Base-by-base conservation (phyloP, 345 rosid species). In the Populus ilicifolia region DNA sequence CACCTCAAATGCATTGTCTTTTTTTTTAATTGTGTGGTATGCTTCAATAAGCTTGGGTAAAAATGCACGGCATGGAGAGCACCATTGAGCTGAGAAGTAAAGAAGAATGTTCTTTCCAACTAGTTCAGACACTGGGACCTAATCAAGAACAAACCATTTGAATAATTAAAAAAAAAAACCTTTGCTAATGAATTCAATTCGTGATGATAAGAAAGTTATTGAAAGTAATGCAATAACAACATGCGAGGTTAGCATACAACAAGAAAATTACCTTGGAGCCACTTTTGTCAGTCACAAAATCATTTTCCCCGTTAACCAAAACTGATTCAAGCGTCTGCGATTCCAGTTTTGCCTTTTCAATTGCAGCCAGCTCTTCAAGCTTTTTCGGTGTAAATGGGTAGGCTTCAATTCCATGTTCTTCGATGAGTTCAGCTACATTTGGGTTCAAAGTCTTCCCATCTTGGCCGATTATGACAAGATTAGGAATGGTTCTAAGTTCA, bases 11-110 rank as follows among this genome's bases (percentile, higher is more conserved):
- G 86, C 83, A 59, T 78, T 83, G 29, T 81, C 88, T 65, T 68
- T 86, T 14, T 75, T 86, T 87, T 88, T 89, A 68, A 91, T 92
- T 79, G 88, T 79, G 64, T 86, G 81, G 80, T 90, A 91, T 23
- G 84, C 85, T 81, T 90, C 84, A 27, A 85, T 83, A 30, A 91
- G 90, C 71, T 85, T 87, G 25, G 93, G 93, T 16, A 89, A 78
- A 83, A 92, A 92, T 13, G 84, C 90, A 9, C 87, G 88, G 62
- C 90, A 90, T 3, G 90, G 90, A 35, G 86, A 85, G 67, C 89
- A 90, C 93, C 97, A 87, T 72, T 89, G 89, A 1, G 93, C 92
- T 71, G 97, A 92, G 87, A 91, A 91, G 80, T 89, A 90, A 44
- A 94, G 80, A 25, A 91, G 88, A 75, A 88, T 84, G 83, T 80